A percentile compares a stretch with the other conserved stretches of the same genome.
Conservation (phyloP, 2,329 filamentous ascomycete species). For the Hymenoscyphus occultus region DNA sequence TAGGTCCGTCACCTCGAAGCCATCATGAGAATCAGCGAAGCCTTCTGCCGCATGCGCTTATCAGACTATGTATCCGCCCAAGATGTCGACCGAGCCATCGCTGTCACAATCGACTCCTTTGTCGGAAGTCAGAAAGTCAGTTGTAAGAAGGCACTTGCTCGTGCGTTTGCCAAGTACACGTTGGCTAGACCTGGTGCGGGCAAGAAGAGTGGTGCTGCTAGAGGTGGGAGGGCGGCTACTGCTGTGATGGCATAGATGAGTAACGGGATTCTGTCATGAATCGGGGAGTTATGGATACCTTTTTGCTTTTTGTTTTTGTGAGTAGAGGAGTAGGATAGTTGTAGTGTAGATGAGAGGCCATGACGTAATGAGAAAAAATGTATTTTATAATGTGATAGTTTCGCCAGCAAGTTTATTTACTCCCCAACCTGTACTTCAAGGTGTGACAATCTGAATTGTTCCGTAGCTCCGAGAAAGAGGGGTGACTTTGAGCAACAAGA, state of each 20-base stretch:
- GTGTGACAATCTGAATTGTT: too few relatives aligned
- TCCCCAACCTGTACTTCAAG: too few relatives aligned
- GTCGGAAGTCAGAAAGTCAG: slow-evolving; percentile 95
- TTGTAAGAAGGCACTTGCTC: slow-evolving; percentile 91
- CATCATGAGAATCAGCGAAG: slow-evolving; percentile 90
- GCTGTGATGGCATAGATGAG: slow-evolving; percentile 28
- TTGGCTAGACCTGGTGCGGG: slow-evolving; percentile 40
- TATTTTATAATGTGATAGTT: too few relatives aligned
- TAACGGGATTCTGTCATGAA: not conserved
- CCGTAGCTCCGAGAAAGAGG: too few relatives aligned
- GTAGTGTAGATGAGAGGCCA: slow-evolving; percentile 20
- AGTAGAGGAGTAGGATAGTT: slow-evolving; percentile 12
- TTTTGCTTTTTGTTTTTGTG: slow-evolving; percentile 15
- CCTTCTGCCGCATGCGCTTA: slow-evolving; percentile 97
- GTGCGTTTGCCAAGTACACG: slow-evolving; percentile 95
- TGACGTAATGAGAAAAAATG: slow-evolving; percentile 26
- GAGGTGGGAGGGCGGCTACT: slow-evolving; percentile 26
- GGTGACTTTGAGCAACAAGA: too few relatives aligned
- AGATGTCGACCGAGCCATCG: slow-evolving; percentile 96
- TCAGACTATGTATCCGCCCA: slow-evolving; percentile 87
- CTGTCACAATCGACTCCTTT: slow-evolving; percentile 94
- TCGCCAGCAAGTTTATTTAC: too few relatives aligned
- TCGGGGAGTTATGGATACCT: slow-evolving; percentile 25
- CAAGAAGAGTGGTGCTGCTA: slow-evolving; percentile 28
- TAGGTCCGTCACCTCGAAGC: slow-evolving; percentile 96